Base-by-base conservation (phyloP, 2,329 filamentous ascomycete species). In the Colletotrichum gloeosporioides region DNA sequence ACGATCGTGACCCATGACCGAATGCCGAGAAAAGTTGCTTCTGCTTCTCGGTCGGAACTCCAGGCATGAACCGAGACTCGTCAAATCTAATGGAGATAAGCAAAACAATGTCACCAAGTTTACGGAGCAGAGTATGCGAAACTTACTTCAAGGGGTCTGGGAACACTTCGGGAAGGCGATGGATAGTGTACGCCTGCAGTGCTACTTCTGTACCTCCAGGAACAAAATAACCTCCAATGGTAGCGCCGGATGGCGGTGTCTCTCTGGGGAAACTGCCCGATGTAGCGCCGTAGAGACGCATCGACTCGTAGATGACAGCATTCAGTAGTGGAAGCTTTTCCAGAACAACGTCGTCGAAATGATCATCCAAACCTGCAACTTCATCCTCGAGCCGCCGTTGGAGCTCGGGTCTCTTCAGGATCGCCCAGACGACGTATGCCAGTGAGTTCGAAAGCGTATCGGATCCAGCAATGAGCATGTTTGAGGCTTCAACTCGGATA, bases 21-120 rank as follows among this genome's bases (percentile, higher is more conserved):
- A 91, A 92, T 0, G 90, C 87, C 76, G 88, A 85, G 71, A 86
- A 90, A 0, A 87, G 85, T 3, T 87, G 86, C 76, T 88, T 90
- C 84, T 88, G 88, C 8, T 79, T 82, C 64, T 78, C 82, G 5
- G 39, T 67, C n/a, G 18, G 25, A 16, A n/a, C 55, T 9, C 32
- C 69, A 16, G 61, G 18, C 15, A 22, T 22, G 34, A 49, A 55
- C 4, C 29, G 65, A 49, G 59, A 53, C 49, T 74, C 71, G 34
- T 76, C 74, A 49, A 76, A 76, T 29, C 71, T 76, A 31, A 53
- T 15, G 4, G 2, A 27, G 10, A 10, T 16, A 5, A 15, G 7
- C 49, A 18, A 62, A 22, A 18, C n/a, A 5, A 22, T 53, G 4
- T 13, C 12, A 53, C n/a, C 6, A 53, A 53, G 4, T 10, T 6